Percentiles rank a stretch among this genome's conserved stretches.
Evolutionary conservation across 257 asterid genomes (phyloP).

Genomic region (Ocimum tenuiflorum): DNA sequence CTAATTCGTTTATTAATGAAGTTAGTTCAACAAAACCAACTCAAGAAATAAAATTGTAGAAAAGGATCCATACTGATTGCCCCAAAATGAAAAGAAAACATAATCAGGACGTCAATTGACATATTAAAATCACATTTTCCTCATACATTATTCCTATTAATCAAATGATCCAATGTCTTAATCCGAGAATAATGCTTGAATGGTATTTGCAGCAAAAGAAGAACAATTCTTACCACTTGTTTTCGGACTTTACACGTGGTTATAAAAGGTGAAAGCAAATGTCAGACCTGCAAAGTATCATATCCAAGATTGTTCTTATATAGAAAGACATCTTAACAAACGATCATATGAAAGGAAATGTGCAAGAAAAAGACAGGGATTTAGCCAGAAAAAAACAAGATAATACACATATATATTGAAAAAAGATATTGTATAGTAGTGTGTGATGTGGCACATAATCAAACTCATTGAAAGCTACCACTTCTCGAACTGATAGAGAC

Average conservation of each 20-base stretch:
- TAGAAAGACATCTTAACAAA: conserved; percentile 25
- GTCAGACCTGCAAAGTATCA: conserved; percentile 18
- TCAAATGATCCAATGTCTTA: conserved; percentile 15
- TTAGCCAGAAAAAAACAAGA: conserved; percentile 16
- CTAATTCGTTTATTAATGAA: too few relatives aligned
- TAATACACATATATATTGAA: too few relatives aligned
- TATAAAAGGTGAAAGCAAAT: conserved; percentile 28
- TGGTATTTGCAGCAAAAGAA: conserved; percentile 24
- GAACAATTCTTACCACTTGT: conserved; percentile 26
- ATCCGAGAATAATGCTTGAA: conserved; percentile 25
- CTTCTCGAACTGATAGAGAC: conserved; percentile 48
- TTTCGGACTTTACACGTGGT: conserved; percentile 27
- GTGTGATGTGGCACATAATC: conserved; percentile 25
- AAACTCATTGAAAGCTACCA: conserved; percentile 47
- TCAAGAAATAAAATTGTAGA: too few relatives aligned
- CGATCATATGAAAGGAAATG: conserved; percentile 18
- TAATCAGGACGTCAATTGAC: not conserved
- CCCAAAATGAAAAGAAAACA: not conserved
- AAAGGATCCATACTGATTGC: not conserved
- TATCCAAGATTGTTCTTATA: conserved; percentile 9
- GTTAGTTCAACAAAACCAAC: too few relatives aligned
- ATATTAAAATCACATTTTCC: conserved; percentile 14
- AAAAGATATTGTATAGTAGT: not conserved
- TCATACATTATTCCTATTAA: not conserved
- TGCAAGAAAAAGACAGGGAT: conserved; percentile 25